Percentiles rank a stretch among this genome's conserved stretches.
Conservation (phyloP, 495 filamentous ascomycete species). For the Cetradonia linearis region DNA sequence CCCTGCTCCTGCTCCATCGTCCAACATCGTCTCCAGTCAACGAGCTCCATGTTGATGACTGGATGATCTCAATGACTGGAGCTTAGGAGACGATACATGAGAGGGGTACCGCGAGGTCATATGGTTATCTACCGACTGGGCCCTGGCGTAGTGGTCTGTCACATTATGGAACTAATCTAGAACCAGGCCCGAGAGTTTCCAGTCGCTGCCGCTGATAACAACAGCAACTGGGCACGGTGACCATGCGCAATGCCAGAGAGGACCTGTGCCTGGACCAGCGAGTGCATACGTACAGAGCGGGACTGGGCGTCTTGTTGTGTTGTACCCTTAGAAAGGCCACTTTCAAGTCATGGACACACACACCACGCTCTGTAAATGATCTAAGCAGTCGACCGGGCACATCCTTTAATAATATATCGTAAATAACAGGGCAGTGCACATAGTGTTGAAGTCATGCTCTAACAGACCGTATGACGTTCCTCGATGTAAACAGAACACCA, state of each 20-base stretch:
- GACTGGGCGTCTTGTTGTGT: background rate
- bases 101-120: slow-evolving; percentile 27
- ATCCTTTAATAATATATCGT: background rate
- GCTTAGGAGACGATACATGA: background rate
- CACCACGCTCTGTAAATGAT: background rate
- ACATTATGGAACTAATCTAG: slow-evolving; percentile 4
- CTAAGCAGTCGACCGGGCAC: background rate
- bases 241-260: background rate
- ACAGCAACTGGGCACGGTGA: background rate
- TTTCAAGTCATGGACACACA: background rate
- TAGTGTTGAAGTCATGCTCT: background rate
- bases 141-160: slow-evolving; percentile 1
- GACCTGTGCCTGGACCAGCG: background rate
- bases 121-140: background rate
- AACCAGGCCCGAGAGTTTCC: slow-evolving; percentile 8
- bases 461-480: background rate
- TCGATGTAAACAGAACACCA: background rate
- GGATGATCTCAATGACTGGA: background rate
- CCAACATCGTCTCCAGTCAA: slow-evolving; percentile 6
- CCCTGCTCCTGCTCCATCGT: background rate
- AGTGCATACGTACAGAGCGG: background rate
- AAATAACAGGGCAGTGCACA: background rate
- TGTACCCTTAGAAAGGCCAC: background rate
- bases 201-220: slow-evolving; percentile 10
- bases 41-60: background rate